Evolutionary conservation across 805 yeast genomes (phyloP), one percentile per base, ranked within the genome.

Genomic region (Ogataea pini): DNA sequence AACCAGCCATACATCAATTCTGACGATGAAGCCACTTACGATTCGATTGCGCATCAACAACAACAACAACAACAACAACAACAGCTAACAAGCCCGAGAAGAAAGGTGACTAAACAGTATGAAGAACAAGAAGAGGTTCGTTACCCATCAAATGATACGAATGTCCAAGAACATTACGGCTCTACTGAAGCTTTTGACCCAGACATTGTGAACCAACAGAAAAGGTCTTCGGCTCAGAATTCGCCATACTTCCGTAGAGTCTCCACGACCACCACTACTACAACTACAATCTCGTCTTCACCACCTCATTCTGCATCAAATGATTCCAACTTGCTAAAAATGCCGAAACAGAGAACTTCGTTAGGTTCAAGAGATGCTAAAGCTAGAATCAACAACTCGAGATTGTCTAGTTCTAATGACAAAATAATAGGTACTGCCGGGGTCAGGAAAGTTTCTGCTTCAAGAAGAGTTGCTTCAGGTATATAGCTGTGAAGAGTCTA

Each of bases 251-350:
- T 72, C 51, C 73, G 74, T 13, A 76, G 72, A 12, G 76, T 79
- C 2, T 74, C 75, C 3, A 75, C 80, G 3, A 77, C 78, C 6
- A 76, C 81, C 7, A 68, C 78, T 6, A 76, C 79, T 1, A 75
- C 76, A 4, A 76, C 80, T 2, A 67, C 66, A 1, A 61, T 63
- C 13, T 52, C 69, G 22, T 59, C 69, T 1, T 58, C 68, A 3
- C 65, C 67, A 10, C 61, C 65, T 7, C 65, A 48, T 16, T 47
- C 56, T 3, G 55, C 52, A 2, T 34, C 51, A 13, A 49, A 51
- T 33, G 60, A 53, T 8, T 44, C 49, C 13, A 47, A 42, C 9
- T 47, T 52, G 16, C 42, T 56, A 45, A 63, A 55, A 48, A 50
- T 61, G 32, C 59, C 61, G 17, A 68, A 67, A 44, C 68, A 64